Percentiles rank a stretch among this genome's conserved stretches.
Evolutionary conservation across 208 protist species (phyloP).

Genomic region (Trypanosoma platydactyli): DNA sequence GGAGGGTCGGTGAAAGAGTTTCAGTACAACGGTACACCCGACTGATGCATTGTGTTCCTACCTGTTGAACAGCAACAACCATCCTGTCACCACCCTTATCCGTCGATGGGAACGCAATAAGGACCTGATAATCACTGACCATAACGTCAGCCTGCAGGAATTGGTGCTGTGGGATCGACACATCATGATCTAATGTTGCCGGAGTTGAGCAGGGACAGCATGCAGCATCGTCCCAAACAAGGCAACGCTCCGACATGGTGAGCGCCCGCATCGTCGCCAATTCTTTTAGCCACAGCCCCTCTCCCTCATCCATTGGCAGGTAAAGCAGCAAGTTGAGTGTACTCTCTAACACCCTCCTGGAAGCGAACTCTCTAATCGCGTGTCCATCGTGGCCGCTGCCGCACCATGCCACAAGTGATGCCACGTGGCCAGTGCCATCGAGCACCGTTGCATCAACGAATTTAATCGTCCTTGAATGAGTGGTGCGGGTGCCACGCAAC

Average conservation of each 20-base stretch:
- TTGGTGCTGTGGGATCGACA: constrained; percentile 45
- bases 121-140: constrained; percentile 60
- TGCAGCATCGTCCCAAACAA: constrained; percentile 63
- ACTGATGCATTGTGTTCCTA: constrained; percentile 44
- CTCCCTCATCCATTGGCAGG: constrained; percentile 85
- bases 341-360: constrained; percentile 27
- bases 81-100: constrained; percentile 65
- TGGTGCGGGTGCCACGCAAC: constrained; percentile 54
- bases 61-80: constrained; percentile 59
- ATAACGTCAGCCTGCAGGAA: constrained; percentile 55
- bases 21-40: constrained; percentile 77
- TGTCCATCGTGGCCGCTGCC: constrained; percentile 7
- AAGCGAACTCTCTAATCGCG: constrained; percentile 32
- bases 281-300: constrained; percentile 85
- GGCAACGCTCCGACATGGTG: constrained; percentile 38
- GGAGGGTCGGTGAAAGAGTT: constrained; percentile 54
- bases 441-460: constrained; percentile 50
- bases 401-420: constrained; percentile 49
- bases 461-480: constrained; percentile 44
- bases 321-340: constrained; percentile 48
- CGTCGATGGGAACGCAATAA: constrained; percentile 52
- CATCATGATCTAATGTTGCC: constrained; percentile 21
- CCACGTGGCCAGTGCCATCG: constrained; percentile 63
- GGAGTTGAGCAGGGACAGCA: constrained; percentile 32
- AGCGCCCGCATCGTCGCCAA: constrained; percentile 39